These are phyloP conservation scores for Claviceps fusiformis DNA, from an alignment of 2,329 filamentous ascomycete genomes.

Conservation along the genomic window DNA sequence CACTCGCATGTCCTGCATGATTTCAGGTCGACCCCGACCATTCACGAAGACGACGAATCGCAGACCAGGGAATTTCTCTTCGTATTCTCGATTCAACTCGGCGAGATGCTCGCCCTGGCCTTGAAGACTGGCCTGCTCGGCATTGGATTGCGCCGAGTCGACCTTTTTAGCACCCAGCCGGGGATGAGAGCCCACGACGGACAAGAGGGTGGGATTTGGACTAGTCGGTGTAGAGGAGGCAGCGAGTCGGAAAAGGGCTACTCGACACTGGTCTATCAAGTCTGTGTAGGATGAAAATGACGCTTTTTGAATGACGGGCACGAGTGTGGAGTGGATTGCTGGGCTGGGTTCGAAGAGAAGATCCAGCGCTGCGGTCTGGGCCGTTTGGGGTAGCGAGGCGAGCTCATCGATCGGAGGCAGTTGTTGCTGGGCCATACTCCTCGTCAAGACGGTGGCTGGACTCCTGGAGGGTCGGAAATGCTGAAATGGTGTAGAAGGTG, in stretches of 20 bases:
- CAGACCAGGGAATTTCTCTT: slow-evolving; percentile 65
- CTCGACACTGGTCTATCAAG: slow-evolving; percentile 53
- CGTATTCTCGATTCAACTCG: slow-evolving; percentile 63
- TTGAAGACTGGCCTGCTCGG: slow-evolving; percentile 63
- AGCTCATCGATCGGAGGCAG: slow-evolving; percentile 48
- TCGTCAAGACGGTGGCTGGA: not conserved
- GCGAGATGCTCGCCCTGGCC: slow-evolving; percentile 41
- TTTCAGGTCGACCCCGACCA: slow-evolving; percentile 54
- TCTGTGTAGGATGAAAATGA: slow-evolving; percentile 53
- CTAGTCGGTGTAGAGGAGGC: slow-evolving; percentile 34
- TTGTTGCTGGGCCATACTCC: slow-evolving; percentile 11
- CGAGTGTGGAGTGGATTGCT: slow-evolving; percentile 57
- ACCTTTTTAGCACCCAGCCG: slow-evolving; percentile 70
- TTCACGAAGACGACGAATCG: slow-evolving; percentile 90
- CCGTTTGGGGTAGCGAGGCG: slow-evolving; percentile 36
- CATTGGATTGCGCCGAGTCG: slow-evolving; percentile 67
- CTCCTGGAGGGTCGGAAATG: not conserved
- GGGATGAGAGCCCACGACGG: slow-evolving; percentile 70
- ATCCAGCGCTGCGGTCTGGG: slow-evolving; percentile 51
- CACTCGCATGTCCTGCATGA: slow-evolving; percentile 70
- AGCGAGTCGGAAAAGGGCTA: slow-evolving; percentile 47
- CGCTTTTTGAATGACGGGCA: slow-evolving; percentile 46
- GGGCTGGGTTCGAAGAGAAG: slow-evolving; percentile 73
- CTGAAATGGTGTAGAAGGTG: not conserved
- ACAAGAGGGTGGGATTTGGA: slow-evolving; percentile 41